Evolutionary conservation across 805 yeast genomes (phyloP).

Genomic region (Metschnikowia similis): DNA sequence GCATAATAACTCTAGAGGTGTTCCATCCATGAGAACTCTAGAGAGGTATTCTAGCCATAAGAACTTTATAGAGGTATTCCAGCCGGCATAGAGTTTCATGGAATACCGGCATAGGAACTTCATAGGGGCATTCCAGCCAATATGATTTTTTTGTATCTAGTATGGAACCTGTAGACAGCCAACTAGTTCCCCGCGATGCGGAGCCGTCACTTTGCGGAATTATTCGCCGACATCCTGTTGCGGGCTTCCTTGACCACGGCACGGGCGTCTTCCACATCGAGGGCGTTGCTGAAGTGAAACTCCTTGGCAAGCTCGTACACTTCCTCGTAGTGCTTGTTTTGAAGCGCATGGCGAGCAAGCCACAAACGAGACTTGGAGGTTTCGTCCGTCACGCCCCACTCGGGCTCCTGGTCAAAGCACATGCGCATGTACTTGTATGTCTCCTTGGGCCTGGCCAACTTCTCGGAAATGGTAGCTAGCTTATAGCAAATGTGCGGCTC

Average conservation of each 20-base stretch:
- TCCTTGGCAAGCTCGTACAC: constrained; percentile 75
- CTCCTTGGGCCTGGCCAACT: constrained; percentile 45
- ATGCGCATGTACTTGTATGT: constrained; percentile 62
- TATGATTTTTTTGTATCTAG: no score
- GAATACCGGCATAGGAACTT: no score
- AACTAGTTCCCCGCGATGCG: background rate
- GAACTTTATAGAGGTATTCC: no score
- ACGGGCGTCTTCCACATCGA: constrained; percentile 86
- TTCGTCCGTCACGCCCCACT: constrained; percentile 67
- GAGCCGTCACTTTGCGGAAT: background rate
- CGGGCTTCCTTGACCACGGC: constrained; percentile 76
- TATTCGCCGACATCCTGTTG: constrained; percentile 37
- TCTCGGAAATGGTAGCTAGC: constrained; percentile 64
- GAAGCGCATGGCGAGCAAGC: constrained; percentile 71
- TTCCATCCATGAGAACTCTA: no score
- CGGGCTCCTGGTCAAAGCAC: constrained; percentile 60
- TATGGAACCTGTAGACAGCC: no score
- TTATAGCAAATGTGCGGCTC: constrained; percentile 55
- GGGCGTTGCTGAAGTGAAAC: constrained; percentile 65
- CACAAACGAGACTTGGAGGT: constrained; percentile 79
- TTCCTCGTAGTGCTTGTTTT: constrained; percentile 51
- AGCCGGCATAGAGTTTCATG: no score
- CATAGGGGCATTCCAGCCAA: no score
- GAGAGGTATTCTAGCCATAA: no score
- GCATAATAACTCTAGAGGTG: no score